Conservation (phyloP, 768 basidiomycete species). For the Kwoniella bestiolae region DNA sequence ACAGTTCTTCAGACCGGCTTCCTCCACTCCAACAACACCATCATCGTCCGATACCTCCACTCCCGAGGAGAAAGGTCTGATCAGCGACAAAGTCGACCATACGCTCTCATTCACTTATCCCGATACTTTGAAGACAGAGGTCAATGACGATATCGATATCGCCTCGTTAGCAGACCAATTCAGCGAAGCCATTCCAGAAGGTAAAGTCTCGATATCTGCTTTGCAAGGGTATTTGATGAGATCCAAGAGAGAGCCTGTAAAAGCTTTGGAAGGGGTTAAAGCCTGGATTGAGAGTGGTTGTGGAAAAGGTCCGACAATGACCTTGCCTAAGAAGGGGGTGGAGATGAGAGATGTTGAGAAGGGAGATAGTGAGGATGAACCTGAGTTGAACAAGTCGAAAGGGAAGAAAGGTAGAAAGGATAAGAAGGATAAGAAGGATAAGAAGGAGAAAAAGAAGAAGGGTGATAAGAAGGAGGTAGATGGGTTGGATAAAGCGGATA, state of each 20-base stretch:
- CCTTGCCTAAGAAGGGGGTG: neutral
- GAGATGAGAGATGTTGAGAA: neutral
- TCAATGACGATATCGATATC: neutral
- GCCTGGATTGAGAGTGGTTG: conserved; percentile 69
- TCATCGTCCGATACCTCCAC: neutral
- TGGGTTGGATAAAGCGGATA: too few relatives aligned
- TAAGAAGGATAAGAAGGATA: neutral
- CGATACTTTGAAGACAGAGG: neutral
- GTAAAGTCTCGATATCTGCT: conserved; percentile 70
- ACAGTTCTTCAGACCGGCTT: conserved; percentile 25
- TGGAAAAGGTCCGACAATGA: conserved; percentile 12
- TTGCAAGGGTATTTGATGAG: conserved; percentile 81
- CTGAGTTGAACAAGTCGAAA: neutral
- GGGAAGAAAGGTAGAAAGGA: neutral
- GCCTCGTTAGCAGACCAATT: conserved; percentile 65
- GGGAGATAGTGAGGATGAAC: neutral
- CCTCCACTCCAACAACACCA: neutral
- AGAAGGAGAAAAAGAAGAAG: too few relatives aligned
- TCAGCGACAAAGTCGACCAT: neutral
- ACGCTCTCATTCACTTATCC: neutral
- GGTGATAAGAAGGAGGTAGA: too few relatives aligned
- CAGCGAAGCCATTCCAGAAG: conserved; percentile 69
- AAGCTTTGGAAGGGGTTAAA: conserved; percentile 74
- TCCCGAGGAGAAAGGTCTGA: neutral
- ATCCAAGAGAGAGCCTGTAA: conserved; percentile 66